These are phyloP conservation scores for Pseudomassariella vexata DNA, from an alignment of 2,329 filamentous ascomycete species.

Conservation along the genomic window DNA sequence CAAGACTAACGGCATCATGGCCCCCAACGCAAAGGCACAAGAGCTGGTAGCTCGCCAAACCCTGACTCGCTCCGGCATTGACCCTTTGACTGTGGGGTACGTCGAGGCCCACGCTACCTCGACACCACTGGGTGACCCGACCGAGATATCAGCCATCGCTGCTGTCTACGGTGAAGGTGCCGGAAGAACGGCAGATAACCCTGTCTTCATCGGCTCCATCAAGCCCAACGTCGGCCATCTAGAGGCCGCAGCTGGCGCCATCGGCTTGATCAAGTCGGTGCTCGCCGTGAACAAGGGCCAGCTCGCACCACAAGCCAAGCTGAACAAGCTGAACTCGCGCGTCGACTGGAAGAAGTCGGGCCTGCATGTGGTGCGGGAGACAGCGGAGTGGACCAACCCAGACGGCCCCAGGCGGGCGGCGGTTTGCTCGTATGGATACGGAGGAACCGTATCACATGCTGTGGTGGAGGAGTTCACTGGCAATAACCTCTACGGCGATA, in stretches of 20 bases:
- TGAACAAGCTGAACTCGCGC: slow-evolving; percentile 24
- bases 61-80: slow-evolving; percentile 18
- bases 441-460: slow-evolving; percentile 27
- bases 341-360: slow-evolving; percentile 23
- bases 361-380: slow-evolving; percentile 17
- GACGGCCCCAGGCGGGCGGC: slow-evolving; percentile 16
- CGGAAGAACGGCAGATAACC: slow-evolving; percentile 1
- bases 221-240: slow-evolving; percentile 26
- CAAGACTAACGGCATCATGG: slow-evolving; percentile 26
- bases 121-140: slow-evolving; percentile 28
- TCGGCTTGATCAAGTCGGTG: slow-evolving; percentile 21
- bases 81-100: slow-evolving; percentile 16
- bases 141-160: slow-evolving; percentile 24
- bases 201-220: slow-evolving; percentile 19
- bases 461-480: slow-evolving; percentile 18
- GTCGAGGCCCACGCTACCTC: slow-evolving; percentile 32
- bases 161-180: slow-evolving; percentile 9
- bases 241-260: slow-evolving; percentile 21
- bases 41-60: slow-evolving; percentile 21
- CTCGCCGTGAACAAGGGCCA: slow-evolving; percentile 14
- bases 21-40: slow-evolving; percentile 24
- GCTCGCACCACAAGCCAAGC: slow-evolving; percentile 27
- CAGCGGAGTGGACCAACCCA: slow-evolving; percentile 13
- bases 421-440: slow-evolving; percentile 26
- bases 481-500: neutral